Conservation (phyloP, 305 asterid genomes). For the Solanum aculeatissimum region DNA sequence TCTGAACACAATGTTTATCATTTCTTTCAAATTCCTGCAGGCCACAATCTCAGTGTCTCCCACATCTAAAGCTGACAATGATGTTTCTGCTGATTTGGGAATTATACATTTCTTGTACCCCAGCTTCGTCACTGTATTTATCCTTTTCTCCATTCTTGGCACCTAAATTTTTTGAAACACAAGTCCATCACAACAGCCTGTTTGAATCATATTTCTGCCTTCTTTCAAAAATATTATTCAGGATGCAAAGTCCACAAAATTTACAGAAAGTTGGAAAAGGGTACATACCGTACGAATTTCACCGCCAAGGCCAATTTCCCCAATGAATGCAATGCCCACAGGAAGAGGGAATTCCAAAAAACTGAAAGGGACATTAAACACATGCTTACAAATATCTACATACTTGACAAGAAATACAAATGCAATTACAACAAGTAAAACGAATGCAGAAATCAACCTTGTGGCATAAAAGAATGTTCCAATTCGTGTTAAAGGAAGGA, state of each 20-base stretch:
- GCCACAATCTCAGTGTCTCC: slow-evolving; percentile 57
- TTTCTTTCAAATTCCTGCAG: slow-evolving; percentile 69
- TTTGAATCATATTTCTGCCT: neutral
- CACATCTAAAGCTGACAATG: slow-evolving; percentile 19
- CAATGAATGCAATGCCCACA: slow-evolving; percentile 69
- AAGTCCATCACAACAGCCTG: neutral
- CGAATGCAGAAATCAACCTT: neutral
- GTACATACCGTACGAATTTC: slow-evolving; percentile 68
- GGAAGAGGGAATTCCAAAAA: slow-evolving; percentile 91
- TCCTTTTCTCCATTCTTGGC: slow-evolving; percentile 73
- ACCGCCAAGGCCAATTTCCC: slow-evolving; percentile 90
- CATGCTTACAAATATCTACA: neutral
- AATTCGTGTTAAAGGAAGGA: neutral
- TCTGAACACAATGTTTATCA: slow-evolving; percentile 61
- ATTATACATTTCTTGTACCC: slow-evolving; percentile 72
- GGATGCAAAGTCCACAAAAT: neutral
- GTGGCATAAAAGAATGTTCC: neutral
- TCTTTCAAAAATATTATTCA: neutral
- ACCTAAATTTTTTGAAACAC: slow-evolving; percentile 25
- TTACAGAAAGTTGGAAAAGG: neutral
- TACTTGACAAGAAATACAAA: neutral
- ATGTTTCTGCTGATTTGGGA: slow-evolving; percentile 46
- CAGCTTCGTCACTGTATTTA: slow-evolving; percentile 56
- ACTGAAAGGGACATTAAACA: slow-evolving; percentile 29
- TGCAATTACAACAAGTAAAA: neutral